phyloP scores from a whole-genome alignment of 2,329 filamentous ascomycete genomes.

The Pseudocercospora vitis region DNA sequence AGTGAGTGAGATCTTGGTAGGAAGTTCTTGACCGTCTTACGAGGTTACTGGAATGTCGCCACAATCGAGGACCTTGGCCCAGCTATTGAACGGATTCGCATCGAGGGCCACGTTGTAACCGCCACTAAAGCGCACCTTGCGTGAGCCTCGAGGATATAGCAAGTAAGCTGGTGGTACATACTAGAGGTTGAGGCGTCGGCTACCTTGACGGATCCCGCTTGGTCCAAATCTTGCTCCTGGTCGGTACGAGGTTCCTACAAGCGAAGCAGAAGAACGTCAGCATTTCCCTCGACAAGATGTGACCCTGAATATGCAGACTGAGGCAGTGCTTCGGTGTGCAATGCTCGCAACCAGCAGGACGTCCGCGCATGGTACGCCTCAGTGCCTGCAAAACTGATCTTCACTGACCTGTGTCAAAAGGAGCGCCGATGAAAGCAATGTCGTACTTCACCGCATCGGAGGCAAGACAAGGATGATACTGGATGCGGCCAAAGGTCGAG shows the following conservation, averaged over 20 bases:
- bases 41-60: constrained; percentile 87
- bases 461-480: constrained; percentile 74
- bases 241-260: constrained; percentile 49
- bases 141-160: constrained; percentile 46
- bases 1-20: background rate
- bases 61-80: constrained; percentile 71
- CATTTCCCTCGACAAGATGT: too few relatives aligned
- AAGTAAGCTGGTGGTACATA: constrained; percentile 50
- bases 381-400: too few relatives aligned
- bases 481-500: constrained; percentile 77
- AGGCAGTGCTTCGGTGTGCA: too few relatives aligned
- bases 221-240: constrained; percentile 72
- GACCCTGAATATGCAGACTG: too few relatives aligned
- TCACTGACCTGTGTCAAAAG: constrained; percentile 54
- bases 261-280: too few relatives aligned
- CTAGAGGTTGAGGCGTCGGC: constrained; percentile 82
- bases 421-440: constrained; percentile 51
- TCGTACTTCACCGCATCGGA: constrained; percentile 67
- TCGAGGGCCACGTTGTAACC: constrained; percentile 82
- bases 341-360: too few relatives aligned
- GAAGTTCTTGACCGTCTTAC: constrained; percentile 48
- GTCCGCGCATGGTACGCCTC: too few relatives aligned
- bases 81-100: constrained; percentile 43
- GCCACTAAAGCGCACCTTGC: constrained; percentile 62
- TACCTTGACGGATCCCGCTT: constrained; percentile 84